These are phyloP conservation scores for Strobilomyces dryophilus DNA, from an alignment of 768 basidiomycete species.

Conservation along the genomic window DNA sequence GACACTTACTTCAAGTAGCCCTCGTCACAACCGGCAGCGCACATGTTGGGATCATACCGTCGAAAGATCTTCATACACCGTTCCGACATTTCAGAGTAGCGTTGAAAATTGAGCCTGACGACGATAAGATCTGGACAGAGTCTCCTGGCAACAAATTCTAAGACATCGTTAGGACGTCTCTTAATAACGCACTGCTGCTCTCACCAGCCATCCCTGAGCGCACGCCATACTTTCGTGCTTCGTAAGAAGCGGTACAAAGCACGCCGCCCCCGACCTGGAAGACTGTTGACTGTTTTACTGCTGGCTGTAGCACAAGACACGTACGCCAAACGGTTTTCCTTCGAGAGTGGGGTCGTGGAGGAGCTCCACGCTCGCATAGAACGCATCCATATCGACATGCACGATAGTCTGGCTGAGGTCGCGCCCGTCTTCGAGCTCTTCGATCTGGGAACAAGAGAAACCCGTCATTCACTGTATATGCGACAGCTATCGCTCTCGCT, in stretches of 20 bases:
- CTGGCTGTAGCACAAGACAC: slow-evolving; percentile 8
- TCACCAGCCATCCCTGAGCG: slow-evolving; percentile 94
- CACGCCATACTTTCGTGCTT: slow-evolving; percentile 85
- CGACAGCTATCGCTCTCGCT: slow-evolving; percentile 21
- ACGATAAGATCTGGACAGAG: slow-evolving; percentile 87
- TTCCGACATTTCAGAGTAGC: slow-evolving; percentile 67
- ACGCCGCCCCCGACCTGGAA: slow-evolving; percentile 75
- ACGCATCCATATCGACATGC: slow-evolving; percentile 96
- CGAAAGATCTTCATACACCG: slow-evolving; percentile 65
- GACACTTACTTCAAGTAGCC: slow-evolving; percentile 80
- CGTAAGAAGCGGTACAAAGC: slow-evolving; percentile 86
- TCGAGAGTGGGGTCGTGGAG: slow-evolving; percentile 58
- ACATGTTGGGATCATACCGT: slow-evolving; percentile 75
- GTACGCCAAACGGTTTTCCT: slow-evolving; percentile 72
- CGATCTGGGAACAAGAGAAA: slow-evolving; percentile 36
- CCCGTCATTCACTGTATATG: not conserved
- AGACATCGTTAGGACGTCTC: not conserved
- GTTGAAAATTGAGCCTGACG: slow-evolving; percentile 51
- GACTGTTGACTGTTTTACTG: not conserved
- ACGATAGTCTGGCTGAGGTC: slow-evolving; percentile 84
- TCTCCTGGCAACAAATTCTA: slow-evolving; percentile 90
- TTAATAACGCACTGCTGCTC: slow-evolving; percentile 4
- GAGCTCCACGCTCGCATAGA: slow-evolving; percentile 79
- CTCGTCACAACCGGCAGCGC: slow-evolving; percentile 79
- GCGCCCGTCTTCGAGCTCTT: slow-evolving; percentile 66